Base-by-base conservation (phyloP, 2,329 filamentous ascomycete species). In the Botrytis cinerea region DNA sequence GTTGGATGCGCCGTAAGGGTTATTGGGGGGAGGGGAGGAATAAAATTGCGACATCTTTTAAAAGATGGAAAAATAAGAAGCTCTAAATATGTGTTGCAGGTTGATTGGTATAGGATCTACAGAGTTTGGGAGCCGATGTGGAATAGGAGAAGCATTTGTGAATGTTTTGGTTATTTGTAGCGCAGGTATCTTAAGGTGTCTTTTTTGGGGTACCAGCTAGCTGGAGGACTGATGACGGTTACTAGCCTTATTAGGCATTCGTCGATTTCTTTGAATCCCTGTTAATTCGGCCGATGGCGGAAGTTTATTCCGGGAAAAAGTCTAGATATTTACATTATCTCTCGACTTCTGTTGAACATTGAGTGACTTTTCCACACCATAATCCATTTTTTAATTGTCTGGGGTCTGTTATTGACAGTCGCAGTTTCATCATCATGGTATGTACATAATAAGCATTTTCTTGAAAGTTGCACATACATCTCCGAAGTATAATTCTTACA, bases 1-100 rank as follows among this genome's bases (percentile, higher is more conserved):
- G 14, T 57, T 68, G 62, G 71, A 75, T 64, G 74, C 74, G 72
- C 79, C 77, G 74, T 81, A 81, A 18, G 75, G 77, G 5, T 75
- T 74, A 60, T 77, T 75, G 28, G 74, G 78, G 4, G 76, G 77
- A 74, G 79, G 78, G 73, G 79, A 78, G 71, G 79, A 81, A 75
- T 73, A 73, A 48, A 80, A 81, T 77, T 81, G 77, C 59, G 79
- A 75, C 78, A 80, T 80, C n/a, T 71, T 71, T 48, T 54, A 16
- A 38, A 43, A 43, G 32, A 32, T 43, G 22, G 20, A 3, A n/a
- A 14, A 18, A 35, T 9, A 9, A 43, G 18, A 43, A 16, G 40
- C 22, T 69, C 54, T 46, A 14, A 20, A 7, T 14, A 35, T 63
- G 4, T 38, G n/a, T 35, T 46, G 18, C 9, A 38, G 68, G 28